Conservation (phyloP, 2,329 filamentous ascomycete genomes). For the Didymella pinodella region DNA sequence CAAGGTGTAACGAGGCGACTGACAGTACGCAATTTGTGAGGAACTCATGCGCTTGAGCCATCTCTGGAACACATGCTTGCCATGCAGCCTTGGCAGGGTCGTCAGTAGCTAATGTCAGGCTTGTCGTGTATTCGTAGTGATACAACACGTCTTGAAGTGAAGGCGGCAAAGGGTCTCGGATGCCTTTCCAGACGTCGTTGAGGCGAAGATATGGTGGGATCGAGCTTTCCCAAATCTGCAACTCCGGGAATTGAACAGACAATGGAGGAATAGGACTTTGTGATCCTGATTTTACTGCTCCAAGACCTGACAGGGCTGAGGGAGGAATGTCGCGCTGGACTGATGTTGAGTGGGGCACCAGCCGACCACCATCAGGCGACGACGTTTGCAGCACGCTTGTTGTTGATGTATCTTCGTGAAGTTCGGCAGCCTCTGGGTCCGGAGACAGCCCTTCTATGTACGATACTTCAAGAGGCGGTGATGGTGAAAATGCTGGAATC, state of each 20-base stretch:
- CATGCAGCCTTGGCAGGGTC: slow-evolving; percentile 46
- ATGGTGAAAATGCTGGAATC: slow-evolving; percentile 17
- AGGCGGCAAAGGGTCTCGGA: slow-evolving; percentile 35
- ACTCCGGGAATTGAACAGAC: slow-evolving; percentile 13
- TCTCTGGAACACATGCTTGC: slow-evolving; percentile 44
- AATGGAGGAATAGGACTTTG: slow-evolving; percentile 1
- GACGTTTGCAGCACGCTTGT: not conserved
- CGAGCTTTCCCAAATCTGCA: slow-evolving; percentile 10
- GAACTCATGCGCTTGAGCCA: slow-evolving; percentile 55
- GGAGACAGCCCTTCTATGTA: slow-evolving; percentile 22
- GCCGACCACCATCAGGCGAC: slow-evolving; percentile 12
- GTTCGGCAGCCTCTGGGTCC: not conserved
- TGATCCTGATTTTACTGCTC: not conserved
- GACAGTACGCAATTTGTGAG: slow-evolving; percentile 57
- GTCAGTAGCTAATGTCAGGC: slow-evolving; percentile 40
- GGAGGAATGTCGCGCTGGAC: slow-evolving; percentile 22
- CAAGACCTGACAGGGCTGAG: slow-evolving; percentile 12
- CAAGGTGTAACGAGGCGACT: slow-evolving; percentile 57
- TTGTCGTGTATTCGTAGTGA: slow-evolving; percentile 48
- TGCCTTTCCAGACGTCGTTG: slow-evolving; percentile 42
- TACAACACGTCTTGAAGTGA: slow-evolving; percentile 39
- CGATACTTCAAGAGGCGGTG: slow-evolving; percentile 12
- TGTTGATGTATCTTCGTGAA: not conserved
- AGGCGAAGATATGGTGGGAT: slow-evolving; percentile 36
- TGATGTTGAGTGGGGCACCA: slow-evolving; percentile 11